Percentiles rank a stretch among this genome's conserved stretches.
phyloP scores from a whole-genome alignment of 441 rosid genomes.

The Erodium trifolium region DNA sequence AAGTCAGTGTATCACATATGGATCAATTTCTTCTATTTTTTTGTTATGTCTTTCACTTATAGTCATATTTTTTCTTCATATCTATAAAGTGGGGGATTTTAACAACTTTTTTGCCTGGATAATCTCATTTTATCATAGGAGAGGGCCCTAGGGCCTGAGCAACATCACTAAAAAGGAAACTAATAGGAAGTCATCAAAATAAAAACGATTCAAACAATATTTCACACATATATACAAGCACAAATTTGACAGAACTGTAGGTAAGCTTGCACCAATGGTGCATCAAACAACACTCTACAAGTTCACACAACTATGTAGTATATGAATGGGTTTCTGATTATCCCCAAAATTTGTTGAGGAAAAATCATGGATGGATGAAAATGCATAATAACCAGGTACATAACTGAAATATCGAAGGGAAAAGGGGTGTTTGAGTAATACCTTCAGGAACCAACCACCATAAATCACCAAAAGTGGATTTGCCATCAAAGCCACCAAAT shows the following conservation, averaged over 20 bases:
- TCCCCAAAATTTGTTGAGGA: not conserved
- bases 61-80: not conserved
- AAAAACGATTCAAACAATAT: not conserved
- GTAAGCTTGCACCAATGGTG: not conserved
- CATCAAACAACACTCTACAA: not conserved
- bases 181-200: not conserved
- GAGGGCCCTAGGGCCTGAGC: not conserved
- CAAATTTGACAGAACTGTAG: not conserved
- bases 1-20: not conserved
- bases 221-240: not conserved
- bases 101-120: not conserved
- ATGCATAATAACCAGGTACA: not conserved
- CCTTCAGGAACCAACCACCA: conserved; percentile 99
- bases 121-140: not conserved
- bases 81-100: not conserved
- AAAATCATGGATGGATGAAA: not conserved
- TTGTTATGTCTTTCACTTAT: not conserved
- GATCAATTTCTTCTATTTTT: not conserved
- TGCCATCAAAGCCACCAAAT: conserved; percentile 96
- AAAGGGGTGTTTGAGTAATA: conserved; percentile 23
- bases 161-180: conserved; percentile 1
- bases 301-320: not conserved
- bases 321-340: not conserved
- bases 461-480: conserved; percentile 77
- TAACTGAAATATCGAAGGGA: not conserved